Conservation (phyloP, 306 rosid genomes). For the Vigna nakashimae region DNA sequence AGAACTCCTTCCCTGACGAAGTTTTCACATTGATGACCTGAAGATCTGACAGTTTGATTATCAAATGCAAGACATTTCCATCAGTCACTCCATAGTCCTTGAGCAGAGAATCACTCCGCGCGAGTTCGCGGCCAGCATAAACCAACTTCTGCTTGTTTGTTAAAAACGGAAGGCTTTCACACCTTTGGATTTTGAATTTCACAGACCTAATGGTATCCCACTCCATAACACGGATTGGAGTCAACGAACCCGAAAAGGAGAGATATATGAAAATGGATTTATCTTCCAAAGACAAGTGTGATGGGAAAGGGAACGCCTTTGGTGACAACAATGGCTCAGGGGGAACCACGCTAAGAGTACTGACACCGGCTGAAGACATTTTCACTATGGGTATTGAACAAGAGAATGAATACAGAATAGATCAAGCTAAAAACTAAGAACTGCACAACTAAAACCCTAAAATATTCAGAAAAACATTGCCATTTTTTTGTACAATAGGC, state of each 20-base stretch:
- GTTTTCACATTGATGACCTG: conserved; percentile 78
- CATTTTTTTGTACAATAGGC: conserved; percentile 41
- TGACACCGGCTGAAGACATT: conserved; percentile 83
- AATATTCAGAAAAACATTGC: conserved; percentile 41
- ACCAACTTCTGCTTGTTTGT: conserved; percentile 86
- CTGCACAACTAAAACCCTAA: conserved; percentile 17
- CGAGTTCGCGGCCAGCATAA: conserved; percentile 80
- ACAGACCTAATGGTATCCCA: conserved; percentile 84
- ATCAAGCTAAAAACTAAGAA: conserved; percentile 30
- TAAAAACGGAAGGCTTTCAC: conserved; percentile 67
- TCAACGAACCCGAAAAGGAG: conserved; percentile 66
- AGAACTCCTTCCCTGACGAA: conserved; percentile 67
- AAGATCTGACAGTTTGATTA: conserved; percentile 79
- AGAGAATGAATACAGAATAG: background rate
- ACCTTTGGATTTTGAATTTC: conserved; percentile 77
- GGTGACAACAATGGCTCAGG: conserved; percentile 57
- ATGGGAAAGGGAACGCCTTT: conserved; percentile 43
- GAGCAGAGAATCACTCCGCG: conserved; percentile 70
- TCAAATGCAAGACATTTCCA: conserved; percentile 86
- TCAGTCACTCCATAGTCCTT: conserved; percentile 77
- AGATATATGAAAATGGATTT: conserved; percentile 70
- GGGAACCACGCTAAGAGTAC: conserved; percentile 60
- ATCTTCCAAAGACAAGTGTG: conserved; percentile 50
- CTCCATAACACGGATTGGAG: conserved; percentile 71
- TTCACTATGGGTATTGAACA: conserved; percentile 31